Conservation (phyloP, 805 yeast species). For the Lipomyces spencermartinsiae region DNA sequence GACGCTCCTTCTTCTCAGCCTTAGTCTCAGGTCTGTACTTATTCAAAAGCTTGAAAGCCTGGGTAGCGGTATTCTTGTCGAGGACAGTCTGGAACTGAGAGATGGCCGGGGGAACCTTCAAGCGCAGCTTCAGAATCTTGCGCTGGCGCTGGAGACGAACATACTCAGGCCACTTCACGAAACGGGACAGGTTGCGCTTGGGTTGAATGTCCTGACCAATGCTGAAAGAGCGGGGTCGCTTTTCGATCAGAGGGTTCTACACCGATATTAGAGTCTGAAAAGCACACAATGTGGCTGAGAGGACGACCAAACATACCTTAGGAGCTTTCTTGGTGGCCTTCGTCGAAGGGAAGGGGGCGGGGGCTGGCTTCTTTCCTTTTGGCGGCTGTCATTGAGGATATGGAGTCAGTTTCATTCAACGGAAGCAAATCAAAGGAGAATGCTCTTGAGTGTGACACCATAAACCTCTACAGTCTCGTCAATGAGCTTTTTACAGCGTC, state of each 20-base stretch:
- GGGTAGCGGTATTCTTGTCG: constrained; percentile 99
- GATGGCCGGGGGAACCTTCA: constrained; percentile 98
- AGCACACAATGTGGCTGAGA: neutral
- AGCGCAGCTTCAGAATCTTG: constrained; percentile 92
- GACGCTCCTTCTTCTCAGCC: constrained; percentile 98
- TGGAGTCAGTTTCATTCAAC: constrained; percentile 33
- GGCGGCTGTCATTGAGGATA: constrained; percentile 63
- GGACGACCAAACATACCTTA: constrained; percentile 43
- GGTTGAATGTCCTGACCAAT: constrained; percentile 95
- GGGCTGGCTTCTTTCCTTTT: constrained; percentile 86
- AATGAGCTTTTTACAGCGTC: constrained; percentile 3
- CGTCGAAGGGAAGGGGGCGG: constrained; percentile 91
- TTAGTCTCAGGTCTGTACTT: constrained; percentile 98
- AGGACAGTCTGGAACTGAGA: constrained; percentile 94
- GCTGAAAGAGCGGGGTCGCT: constrained; percentile 92
- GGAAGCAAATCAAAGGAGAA: constrained; percentile 11
- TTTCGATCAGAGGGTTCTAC: constrained; percentile 86
- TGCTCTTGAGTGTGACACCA: constrained; percentile 28
- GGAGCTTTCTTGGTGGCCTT: constrained; percentile 59
- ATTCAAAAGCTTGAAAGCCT: constrained; percentile 95
- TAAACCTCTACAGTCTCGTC: constrained; percentile 32
- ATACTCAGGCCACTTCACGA: constrained; percentile 99
- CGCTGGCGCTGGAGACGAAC: constrained; percentile 98
- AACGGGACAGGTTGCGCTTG: constrained; percentile 94
- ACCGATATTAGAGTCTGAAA: neutral